Evolutionary conservation across 2,329 filamentous ascomycete genomes (phyloP).

Genomic region (Colletotrichum spaethianum): DNA sequence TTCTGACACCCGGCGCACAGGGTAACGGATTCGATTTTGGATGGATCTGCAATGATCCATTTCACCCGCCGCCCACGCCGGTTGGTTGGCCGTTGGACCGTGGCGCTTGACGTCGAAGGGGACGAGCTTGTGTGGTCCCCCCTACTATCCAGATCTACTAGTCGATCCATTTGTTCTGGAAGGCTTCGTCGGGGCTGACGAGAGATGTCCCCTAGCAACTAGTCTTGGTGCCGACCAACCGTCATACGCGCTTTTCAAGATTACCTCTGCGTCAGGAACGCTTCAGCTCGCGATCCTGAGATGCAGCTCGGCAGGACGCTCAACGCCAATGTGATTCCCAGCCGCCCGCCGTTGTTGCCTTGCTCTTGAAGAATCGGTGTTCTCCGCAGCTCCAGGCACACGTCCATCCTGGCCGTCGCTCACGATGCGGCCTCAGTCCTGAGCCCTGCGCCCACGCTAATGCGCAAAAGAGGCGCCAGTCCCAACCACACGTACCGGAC

Average conservation of each 20-base stretch:
- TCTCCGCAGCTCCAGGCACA: neutral
- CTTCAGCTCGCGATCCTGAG: neutral
- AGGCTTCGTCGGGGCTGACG: neutral
- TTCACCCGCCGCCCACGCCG: conserved; percentile 25
- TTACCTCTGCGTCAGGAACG: neutral
- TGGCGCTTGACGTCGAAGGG: conserved; percentile 7
- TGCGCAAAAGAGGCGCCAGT: conserved; percentile 26
- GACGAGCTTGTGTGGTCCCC: neutral
- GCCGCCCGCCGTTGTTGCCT: neutral
- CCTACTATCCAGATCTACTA: neutral
- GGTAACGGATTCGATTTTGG: neutral
- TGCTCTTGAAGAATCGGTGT: neutral
- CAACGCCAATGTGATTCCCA: neutral
- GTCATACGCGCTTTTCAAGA: neutral
- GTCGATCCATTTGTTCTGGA: conserved; percentile 16
- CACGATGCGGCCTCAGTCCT: conserved; percentile 22
- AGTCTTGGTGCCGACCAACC: neutral
- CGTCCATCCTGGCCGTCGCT: conserved; percentile 8
- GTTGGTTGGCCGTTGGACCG: conserved; percentile 19
- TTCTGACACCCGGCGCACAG: neutral
- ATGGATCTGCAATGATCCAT: conserved; percentile 11
- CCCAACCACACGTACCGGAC: neutral
- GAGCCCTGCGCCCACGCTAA: conserved; percentile 41
- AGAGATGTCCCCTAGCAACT: neutral
- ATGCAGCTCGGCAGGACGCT: neutral